phyloP scores from a whole-genome alignment of 331 rosid genomes.

The Prunus yedoensis region DNA sequence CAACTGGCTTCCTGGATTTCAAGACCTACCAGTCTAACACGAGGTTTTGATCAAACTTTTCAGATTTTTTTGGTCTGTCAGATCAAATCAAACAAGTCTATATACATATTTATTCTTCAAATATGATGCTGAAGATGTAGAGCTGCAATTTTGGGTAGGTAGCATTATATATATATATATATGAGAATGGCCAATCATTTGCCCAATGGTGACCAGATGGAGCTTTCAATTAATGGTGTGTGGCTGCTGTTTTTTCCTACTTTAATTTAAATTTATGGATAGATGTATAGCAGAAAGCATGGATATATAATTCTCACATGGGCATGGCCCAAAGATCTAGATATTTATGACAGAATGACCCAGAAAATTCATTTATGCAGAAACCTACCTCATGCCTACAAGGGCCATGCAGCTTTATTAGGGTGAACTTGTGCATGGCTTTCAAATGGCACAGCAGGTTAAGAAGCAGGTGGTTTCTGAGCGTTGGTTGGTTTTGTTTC shows the following conservation, averaged over 20 bases:
- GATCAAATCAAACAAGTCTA: background rate
- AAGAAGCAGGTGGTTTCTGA: no score
- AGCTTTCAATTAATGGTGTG: background rate
- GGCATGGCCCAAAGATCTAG: background rate
- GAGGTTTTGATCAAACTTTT: no score
- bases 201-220: conserved; percentile 7
- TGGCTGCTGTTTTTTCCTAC: background rate
- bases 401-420: background rate
- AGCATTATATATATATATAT: background rate
- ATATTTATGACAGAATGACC: background rate
- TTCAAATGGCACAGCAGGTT: no score
- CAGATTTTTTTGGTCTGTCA: background rate
- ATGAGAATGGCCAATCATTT: conserved; percentile 5
- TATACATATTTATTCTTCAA: no score
- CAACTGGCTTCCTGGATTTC: conserved; percentile 7
- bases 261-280: background rate
- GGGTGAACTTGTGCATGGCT: no score
- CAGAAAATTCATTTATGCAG: background rate
- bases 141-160: background rate
- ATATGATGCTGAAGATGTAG: no score
- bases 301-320: background rate
- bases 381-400: background rate
- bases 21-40: background rate
- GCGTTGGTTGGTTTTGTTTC: no score
- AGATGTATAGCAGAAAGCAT: background rate